These are phyloP conservation scores for Cymbidium sinense DNA, from an alignment of 106 monocot species.

Conservation along the genomic window DNA sequence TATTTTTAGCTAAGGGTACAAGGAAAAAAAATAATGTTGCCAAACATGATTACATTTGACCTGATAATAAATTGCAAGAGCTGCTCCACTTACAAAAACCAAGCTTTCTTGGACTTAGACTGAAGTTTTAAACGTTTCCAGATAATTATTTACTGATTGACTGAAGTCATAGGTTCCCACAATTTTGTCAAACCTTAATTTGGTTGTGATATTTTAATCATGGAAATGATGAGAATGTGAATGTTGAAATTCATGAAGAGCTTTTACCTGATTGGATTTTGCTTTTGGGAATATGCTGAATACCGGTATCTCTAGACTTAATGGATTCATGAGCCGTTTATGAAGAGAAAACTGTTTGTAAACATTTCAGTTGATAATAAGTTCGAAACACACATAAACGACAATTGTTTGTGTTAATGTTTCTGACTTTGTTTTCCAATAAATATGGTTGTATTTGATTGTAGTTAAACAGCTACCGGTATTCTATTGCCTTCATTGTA, in stretches of 20 bases:
- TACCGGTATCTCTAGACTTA: not conserved
- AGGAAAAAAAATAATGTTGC: not conserved
- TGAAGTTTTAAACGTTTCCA: not conserved
- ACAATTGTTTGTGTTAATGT: not conserved
- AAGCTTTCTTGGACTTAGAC: not conserved
- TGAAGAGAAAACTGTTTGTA: not conserved
- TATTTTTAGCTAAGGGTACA: not conserved
- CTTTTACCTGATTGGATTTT: not conserved
- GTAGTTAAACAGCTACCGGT: not conserved
- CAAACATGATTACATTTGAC: not conserved
- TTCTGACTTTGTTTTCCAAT: not conserved
- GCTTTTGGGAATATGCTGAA: not conserved
- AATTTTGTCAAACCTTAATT: not conserved
- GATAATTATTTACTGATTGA: not conserved
- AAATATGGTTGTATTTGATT: not conserved
- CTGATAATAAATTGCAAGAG: not conserved
- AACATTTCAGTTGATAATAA: not conserved
- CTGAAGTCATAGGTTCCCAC: not conserved
- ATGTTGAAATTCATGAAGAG: not conserved
- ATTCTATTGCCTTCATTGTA: not conserved
- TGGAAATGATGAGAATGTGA: not conserved
- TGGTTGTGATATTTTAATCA: not conserved
- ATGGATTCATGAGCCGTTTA: not conserved
- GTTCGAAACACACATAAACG: not conserved
- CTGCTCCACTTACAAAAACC: not conserved